Base-by-base conservation (phyloP, 306 rosid species). In the Fragaria ananassa region DNA sequence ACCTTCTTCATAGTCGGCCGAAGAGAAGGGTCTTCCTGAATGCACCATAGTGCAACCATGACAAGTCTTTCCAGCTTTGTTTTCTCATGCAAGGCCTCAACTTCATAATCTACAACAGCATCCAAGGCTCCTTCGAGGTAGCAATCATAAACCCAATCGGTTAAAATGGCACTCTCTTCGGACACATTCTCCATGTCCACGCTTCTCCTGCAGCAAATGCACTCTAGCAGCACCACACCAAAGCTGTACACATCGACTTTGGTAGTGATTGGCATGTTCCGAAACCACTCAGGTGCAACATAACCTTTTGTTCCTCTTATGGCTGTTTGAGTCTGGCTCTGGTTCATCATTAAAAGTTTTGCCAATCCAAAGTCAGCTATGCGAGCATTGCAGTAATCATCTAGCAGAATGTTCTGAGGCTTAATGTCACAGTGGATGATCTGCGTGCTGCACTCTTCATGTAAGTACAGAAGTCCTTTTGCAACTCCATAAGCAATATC, bases 361-460 rank as follows among this genome's bases (percentile, higher is more conserved):
- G 85, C 88, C 70, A 87, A 51, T 19, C 88, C 85, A 1, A 87
- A 87, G 14, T 87, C 88, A 15, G 88, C 64, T 34, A 84, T 84
- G 15, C 66, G 60, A 47, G 79, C 51, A 3, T 21, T 67, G 67
- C 53, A 44, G 7, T 74, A 34, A 1, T 77, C 81, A 27, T 84
- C 85, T 0, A 84, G 84, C 15, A 87, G 80, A n/a, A 86, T 81
- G 85, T 84, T 86, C 46, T 86, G 87, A 8, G 87, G 90, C 81
- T 86, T 86, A 23, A 87, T 87, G 35, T 84, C 88, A 4, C 88
- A 82, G 10, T 87, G 88, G 44, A 87, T 84, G 31, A 84, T 84
- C 66, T 82, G 86, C 0, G 70, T 76, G 19, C 70, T 61, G 64
- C 88, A 84, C 74, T 87, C 86, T 41, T 84, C 90, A 23, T 84